A percentile compares a stretch with the other conserved stretches of the same genome.
phyloP scores from a whole-genome alignment of 108 stramenopile species.

The Fragilaria crotonensis region DNA sequence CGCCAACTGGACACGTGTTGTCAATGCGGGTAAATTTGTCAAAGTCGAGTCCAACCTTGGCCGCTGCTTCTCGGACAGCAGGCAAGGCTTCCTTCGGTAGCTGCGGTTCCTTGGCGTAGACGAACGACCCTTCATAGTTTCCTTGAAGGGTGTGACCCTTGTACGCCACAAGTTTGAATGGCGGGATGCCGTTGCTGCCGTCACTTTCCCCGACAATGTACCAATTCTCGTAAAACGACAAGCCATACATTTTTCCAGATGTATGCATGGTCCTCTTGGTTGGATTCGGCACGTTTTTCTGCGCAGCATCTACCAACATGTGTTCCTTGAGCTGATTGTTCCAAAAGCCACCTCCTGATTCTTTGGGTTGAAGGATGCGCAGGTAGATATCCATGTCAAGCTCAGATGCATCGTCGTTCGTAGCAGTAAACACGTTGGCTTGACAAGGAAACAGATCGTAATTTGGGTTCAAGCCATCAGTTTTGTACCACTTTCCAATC shows the following conservation, averaged over 20 bases:
- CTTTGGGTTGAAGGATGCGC: conserved; percentile 67
- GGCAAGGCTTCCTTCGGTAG: conserved; percentile 67
- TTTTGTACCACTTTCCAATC: conserved; percentile 92
- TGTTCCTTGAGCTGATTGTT: conserved; percentile 81
- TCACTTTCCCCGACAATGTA: conserved; percentile 79
- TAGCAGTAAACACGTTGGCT: conserved; percentile 70
- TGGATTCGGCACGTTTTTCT: conserved; percentile 21
- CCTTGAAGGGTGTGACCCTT: conserved; percentile 94
- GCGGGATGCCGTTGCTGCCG: conserved; percentile 58
- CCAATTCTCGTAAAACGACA: conserved; percentile 91
- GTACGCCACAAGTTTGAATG: conserved; percentile 88
- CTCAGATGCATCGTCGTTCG: conserved; percentile 32
- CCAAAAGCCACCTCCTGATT: conserved; percentile 81
- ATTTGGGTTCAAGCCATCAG: conserved; percentile 86
- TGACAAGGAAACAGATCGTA: conserved; percentile 96
- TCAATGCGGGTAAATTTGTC: conserved; percentile 63
- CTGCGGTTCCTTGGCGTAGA: conserved; percentile 76
- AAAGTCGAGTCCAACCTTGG: conserved; percentile 70
- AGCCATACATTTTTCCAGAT: conserved; percentile 90
- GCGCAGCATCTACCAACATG: conserved; percentile 70
- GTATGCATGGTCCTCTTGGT: conserved; percentile 72
- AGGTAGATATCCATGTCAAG: conserved; percentile 86
- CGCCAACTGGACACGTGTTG: conserved; percentile 58
- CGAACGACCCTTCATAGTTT: conserved; percentile 93
- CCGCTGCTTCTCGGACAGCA: conserved; percentile 71